Evolutionary conservation across 305 asterid species (phyloP).

Genomic region (Fraxinus floribunda): DNA sequence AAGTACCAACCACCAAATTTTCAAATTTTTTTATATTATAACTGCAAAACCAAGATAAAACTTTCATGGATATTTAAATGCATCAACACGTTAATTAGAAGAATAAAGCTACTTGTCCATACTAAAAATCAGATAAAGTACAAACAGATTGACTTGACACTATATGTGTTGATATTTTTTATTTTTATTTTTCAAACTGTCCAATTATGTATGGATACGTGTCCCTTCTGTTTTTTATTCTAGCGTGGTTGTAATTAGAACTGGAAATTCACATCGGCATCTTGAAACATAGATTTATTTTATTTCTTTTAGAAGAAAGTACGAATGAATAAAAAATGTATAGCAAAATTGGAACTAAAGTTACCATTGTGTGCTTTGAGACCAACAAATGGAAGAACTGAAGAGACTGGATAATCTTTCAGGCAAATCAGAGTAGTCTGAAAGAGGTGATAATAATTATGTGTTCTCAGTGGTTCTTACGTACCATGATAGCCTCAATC

Average conservation of each 20-base stretch:
- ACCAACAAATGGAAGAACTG: constrained; percentile 4
- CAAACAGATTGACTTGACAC: too few relatives aligned
- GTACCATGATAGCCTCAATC: constrained; percentile 74
- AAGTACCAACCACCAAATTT: neutral
- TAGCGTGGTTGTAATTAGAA: too few relatives aligned
- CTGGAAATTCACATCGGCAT: neutral
- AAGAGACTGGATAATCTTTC: neutral
- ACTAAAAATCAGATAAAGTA: too few relatives aligned
- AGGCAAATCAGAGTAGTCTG: neutral
- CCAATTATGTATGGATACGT: too few relatives aligned
- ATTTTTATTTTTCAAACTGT: too few relatives aligned
- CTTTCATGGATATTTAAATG: neutral
- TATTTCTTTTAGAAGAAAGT: neutral
- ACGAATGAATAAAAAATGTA: neutral
- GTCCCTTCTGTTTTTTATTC: too few relatives aligned
- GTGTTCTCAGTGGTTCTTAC: constrained; percentile 10
- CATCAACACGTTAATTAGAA: neutral
- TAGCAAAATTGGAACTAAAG: neutral
- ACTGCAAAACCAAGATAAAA: neutral
- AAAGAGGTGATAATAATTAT: neutral
- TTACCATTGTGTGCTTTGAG: neutral
- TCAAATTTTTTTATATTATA: neutral
- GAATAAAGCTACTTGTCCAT: too few relatives aligned
- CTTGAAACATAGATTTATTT: neutral
- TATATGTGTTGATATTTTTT: too few relatives aligned